Base-by-base conservation (phyloP, 495 filamentous ascomycete genomes). In the Xylaria sp. region DNA sequence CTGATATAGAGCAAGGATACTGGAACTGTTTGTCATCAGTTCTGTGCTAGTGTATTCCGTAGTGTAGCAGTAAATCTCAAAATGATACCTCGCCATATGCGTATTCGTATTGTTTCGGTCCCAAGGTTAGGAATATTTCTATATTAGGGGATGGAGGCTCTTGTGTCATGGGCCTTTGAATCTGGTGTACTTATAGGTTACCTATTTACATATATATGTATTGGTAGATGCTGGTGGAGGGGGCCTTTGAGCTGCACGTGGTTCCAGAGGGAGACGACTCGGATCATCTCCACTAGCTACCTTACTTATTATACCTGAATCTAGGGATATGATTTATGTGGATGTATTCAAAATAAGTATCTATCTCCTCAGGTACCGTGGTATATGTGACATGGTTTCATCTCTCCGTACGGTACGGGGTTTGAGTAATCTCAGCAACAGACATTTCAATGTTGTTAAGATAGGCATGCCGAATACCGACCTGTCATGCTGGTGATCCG, bases 101-200 rank as follows among this genome's bases (percentile, higher is more conserved):
- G 57, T 59, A 59, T 59, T 59, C 57, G 57, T 59, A 59, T 59
- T 14, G 19, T 11, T 17, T 59, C 57, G 33, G 31, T n/a, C n/a
- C 29, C 19, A 35, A 21, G 33, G 57, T 7, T 59, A 33, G 55
- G 55, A 31, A 8, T 7, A 58, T 58, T 3, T 37, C 29, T 58
- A 58, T 29, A 26, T 58, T 35, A 35, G 35, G 29, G 0, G 0
- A 57, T 24, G n/a, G 48, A 57, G 53, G 26, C 53, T 58, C 48
- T 55, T 55, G 26, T 15, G 14, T 55, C 4, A 26, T 29, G 26
- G n/a, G n/a, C 24, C 52, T 55, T 55, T 55, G 12, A 26, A 15
- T 15, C 12, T 12, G 14, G 50, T n/a, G n/a, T n/a, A n/a, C n/a
- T n/a, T n/a, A n/a, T n/a, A n/a, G n/a, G n/a, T n/a, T n/a, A n/a